Base-by-base conservation (phyloP, 768 basidiomycete genomes). In the Phallus indusiatus region DNA sequence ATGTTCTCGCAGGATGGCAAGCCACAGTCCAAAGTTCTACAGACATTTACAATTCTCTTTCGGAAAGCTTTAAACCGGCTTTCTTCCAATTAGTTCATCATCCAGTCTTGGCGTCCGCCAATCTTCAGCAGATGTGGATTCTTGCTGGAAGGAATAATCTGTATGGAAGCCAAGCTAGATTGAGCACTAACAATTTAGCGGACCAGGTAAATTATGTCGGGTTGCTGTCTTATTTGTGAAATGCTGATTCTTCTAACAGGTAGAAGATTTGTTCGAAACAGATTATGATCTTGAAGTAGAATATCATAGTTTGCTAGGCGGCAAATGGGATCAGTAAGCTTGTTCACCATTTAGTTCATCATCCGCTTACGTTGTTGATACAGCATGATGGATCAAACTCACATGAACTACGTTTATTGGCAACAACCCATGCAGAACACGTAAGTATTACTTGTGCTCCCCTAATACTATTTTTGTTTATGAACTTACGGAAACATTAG, bases 11-110 rank as follows among this genome's bases (percentile, higher is more conserved):
- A 9, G 74, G 71, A 17, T 86, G 84, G 82, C 70, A 77, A 11
- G 70, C 64, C 4, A 70, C 84, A 21, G 73, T 74, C 52, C 68
- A 71, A 4, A 71, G 78, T 8, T 82, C 85, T 1, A 80, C 79
- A 0, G 67, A 73, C 5, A 72, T 88, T 6, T 85, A 82, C 68
- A 74, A 82, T 64, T 70, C 69, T n/a, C 71, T 88, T 5, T 68
- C 79, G 0, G 60, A 70, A 17, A 72, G 64, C 1, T 75, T 70
- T 59, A 72, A 84, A 64, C 74, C 83, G 1, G 79, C 86, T 0
- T 89, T 81, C 73, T 88, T 81, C 78, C 77, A 90, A 67, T 75
- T 84, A n/a, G 78, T 90, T 1, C 82, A 84, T 33, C 83, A 86
- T 64, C 80, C 84, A 3, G 76, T 84, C 18, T 67, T 79, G 53